Conservation (phyloP, 2,329 filamentous ascomycete species). For the Fusarium sulawesiense region DNA sequence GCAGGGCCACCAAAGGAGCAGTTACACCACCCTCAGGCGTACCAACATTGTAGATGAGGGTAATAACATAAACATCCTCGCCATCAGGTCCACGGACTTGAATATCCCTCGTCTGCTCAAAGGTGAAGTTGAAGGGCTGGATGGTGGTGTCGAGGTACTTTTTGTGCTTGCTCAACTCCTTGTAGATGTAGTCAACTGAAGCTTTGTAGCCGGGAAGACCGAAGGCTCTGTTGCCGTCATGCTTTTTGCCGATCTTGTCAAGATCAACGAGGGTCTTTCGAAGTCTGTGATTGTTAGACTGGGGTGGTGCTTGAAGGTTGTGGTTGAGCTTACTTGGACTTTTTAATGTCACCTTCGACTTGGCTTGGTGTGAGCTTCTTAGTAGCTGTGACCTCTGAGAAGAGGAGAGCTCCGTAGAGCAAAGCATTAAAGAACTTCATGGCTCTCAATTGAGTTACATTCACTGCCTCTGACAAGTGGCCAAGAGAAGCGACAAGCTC, state of each 20-base stretch:
- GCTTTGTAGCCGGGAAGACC: constrained; percentile 69
- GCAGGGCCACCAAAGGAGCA: constrained; percentile 52
- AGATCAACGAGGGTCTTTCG: constrained; percentile 65
- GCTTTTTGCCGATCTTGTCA: constrained; percentile 63
- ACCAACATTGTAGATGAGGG: constrained; percentile 60
- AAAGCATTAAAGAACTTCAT: constrained; percentile 42
- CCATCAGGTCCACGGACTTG: constrained; percentile 58
- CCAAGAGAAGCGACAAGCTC: constrained; percentile 1
- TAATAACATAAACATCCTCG: constrained; percentile 56
- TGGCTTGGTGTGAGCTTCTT: constrained; percentile 41
- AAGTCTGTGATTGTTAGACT: constrained; percentile 54
- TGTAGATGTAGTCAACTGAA: constrained; percentile 67
- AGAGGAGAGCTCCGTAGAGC: constrained; percentile 40
- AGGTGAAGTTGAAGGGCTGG: constrained; percentile 61
- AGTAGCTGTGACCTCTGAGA: constrained; percentile 32
- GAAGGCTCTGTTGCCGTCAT: constrained; percentile 70
- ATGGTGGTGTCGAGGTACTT: constrained; percentile 58
- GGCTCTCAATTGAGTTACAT: not conserved
- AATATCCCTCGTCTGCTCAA: constrained; percentile 57
- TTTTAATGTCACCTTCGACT: constrained; percentile 43
- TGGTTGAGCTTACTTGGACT: constrained; percentile 30
- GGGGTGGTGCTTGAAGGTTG: fast-evolving
- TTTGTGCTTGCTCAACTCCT: constrained; percentile 55
- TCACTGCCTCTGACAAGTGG: too few species aligned
- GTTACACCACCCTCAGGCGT: constrained; percentile 56